phyloP scores from a whole-genome alignment of 768 basidiomycete species.

The Auriscalpium microsporum region DNA sequence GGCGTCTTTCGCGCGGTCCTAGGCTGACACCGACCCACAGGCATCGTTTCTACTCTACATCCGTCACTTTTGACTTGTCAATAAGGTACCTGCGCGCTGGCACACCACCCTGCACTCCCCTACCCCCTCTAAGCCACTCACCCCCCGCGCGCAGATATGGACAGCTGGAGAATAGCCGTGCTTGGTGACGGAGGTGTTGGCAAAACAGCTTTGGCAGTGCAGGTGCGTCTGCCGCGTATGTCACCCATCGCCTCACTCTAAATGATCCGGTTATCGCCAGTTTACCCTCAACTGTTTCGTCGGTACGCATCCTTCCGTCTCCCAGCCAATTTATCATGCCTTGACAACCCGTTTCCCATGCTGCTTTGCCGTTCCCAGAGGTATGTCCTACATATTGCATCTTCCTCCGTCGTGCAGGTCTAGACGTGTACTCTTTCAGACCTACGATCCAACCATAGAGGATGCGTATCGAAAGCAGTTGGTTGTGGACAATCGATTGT shows the following conservation, averaged over 20 bases:
- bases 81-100: constrained; percentile 4
- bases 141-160: constrained; percentile 46
- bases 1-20: neutral
- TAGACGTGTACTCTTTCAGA: constrained; percentile 35
- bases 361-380: constrained; percentile 34
- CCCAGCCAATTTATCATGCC: neutral
- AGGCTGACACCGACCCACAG: neutral
- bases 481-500: constrained; percentile 91
- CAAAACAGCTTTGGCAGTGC: constrained; percentile 93
- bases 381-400: constrained; percentile 26
- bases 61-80: constrained; percentile 5
- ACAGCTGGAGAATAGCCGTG: constrained; percentile 93
- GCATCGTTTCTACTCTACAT: neutral
- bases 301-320: constrained; percentile 42
- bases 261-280: constrained; percentile 30
- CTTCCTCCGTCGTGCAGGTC: constrained; percentile 6
- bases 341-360: constrained; percentile 6
- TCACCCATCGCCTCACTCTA: neutral
- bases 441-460: constrained; percentile 98
- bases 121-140: constrained; percentile 1
- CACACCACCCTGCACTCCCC: neutral
- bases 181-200: constrained; percentile 96
- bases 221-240: constrained; percentile 46
- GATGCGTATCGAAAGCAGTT: constrained; percentile 95
- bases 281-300: constrained; percentile 96